These are phyloP conservation scores for Penicillium sp. DNA, from an alignment of 2,329 filamentous ascomycete genomes.

Conservation along the genomic window DNA sequence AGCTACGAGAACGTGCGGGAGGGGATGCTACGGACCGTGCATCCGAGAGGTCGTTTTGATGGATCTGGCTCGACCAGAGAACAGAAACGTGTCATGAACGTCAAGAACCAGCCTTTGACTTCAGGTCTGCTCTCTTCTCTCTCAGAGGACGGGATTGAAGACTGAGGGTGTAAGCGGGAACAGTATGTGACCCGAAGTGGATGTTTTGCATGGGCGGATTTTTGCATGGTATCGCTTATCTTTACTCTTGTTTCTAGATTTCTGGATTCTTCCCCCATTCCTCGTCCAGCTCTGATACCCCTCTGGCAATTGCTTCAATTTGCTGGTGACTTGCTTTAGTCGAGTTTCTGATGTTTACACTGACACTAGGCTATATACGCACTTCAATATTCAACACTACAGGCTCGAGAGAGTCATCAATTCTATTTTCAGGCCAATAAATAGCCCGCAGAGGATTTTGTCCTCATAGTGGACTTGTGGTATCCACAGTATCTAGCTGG, in stretches of 20 bases:
- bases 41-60: neutral
- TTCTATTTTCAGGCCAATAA: no score
- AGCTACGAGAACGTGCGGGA: slow-evolving; percentile 5
- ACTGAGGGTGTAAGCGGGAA: neutral
- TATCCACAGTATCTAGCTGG: no score
- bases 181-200: neutral
- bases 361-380: neutral
- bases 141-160: neutral
- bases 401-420: no score
- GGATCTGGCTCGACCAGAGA: neutral
- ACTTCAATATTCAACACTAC: no score
- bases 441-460: no score
- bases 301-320: neutral
- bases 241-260: neutral
- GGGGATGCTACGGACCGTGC: slow-evolving; percentile 3
- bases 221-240: neutral
- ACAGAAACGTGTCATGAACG: neutral
- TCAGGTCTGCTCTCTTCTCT: neutral
- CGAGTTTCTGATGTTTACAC: neutral
- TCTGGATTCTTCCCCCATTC: neutral
- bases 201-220: neutral
- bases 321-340: no score
- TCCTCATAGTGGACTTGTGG: no score
- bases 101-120: neutral
- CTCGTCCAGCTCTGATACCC: neutral